A percentile compares a stretch with the other conserved stretches of the same genome.
These are phyloP conservation scores for Pyrus bretschneideri DNA, from an alignment of 306 rosid species.

Conservation along the genomic window DNA sequence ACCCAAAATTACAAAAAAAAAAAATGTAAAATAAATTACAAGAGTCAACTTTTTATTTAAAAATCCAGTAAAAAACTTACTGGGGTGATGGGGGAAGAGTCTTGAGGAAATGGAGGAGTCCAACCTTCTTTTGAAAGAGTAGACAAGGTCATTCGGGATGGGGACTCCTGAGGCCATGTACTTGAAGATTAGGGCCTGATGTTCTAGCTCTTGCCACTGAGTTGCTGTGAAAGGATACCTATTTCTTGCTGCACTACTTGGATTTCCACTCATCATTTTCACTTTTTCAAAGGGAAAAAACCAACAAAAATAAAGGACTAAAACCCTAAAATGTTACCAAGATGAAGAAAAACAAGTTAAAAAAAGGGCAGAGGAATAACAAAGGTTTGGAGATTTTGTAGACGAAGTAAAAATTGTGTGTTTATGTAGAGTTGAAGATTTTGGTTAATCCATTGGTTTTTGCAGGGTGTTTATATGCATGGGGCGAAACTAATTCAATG, in stretches of 20 bases:
- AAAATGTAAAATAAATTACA: too few species aligned
- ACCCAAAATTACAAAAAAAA: slow-evolving; percentile 12
- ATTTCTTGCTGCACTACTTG: slow-evolving; percentile 28
- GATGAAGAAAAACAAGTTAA: slow-evolving; percentile 2
- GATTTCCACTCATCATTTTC: slow-evolving; percentile 41
- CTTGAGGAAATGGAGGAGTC: slow-evolving; percentile 69
- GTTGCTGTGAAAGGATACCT: slow-evolving; percentile 76
- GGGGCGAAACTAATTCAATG: slow-evolving; percentile 39
- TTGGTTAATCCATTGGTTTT: slow-evolving; percentile 18
- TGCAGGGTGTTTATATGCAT: slow-evolving; percentile 47
- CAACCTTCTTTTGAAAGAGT: slow-evolving; percentile 68
- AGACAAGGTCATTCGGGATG: slow-evolving; percentile 82
- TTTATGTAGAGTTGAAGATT: slow-evolving; percentile 17
- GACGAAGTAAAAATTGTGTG: slow-evolving; percentile 11
- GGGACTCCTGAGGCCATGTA: slow-evolving; percentile 89
- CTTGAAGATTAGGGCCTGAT: slow-evolving; percentile 89
- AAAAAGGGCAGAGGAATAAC: neutral
- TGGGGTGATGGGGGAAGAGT: slow-evolving; percentile 74
- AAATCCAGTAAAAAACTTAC: slow-evolving; percentile 24
- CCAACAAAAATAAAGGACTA: neutral
- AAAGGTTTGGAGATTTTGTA: slow-evolving; percentile 16
- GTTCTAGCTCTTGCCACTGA: slow-evolving; percentile 99
- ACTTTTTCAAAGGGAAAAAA: neutral
- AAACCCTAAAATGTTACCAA: neutral
- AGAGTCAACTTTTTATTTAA: too few species aligned